These are phyloP conservation scores for Omphalotus guepiniiformis DNA, from an alignment of 768 basidiomycete species.

Conservation along the genomic window DNA sequence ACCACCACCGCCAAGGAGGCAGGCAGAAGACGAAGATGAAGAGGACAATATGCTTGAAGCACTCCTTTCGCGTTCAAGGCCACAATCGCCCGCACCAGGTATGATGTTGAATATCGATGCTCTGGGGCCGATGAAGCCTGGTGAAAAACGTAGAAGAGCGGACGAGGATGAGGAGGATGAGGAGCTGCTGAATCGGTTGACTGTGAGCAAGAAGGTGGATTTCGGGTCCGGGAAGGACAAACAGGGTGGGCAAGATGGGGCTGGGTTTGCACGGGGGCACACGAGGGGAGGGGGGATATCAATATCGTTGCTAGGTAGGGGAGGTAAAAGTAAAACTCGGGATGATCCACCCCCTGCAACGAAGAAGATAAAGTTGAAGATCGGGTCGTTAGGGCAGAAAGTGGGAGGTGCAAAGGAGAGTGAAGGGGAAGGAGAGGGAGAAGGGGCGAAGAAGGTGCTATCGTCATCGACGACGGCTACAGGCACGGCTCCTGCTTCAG, in stretches of 20 bases:
- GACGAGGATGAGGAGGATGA: conserved; percentile 76
- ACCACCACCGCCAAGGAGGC: conserved; percentile 42
- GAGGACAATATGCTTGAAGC: conserved; percentile 59
- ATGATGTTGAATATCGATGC: conserved; percentile 27
- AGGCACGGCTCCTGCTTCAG: conserved; percentile 46
- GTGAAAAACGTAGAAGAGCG: conserved; percentile 68
- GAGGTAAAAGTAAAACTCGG: conserved; percentile 36
- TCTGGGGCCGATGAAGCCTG: conserved; percentile 45
- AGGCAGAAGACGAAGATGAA: conserved; percentile 40
- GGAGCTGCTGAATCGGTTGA: conserved; percentile 60
- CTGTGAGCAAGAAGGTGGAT: conserved; percentile 48
- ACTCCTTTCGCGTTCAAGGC: conserved; percentile 38
- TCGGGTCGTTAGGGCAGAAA: no score
- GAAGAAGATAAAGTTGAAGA: conserved; percentile 75
- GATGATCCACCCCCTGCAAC: conserved; percentile 56
- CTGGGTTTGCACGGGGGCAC: conserved; percentile 13
- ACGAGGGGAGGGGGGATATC: neutral
- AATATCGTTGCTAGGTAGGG: conserved; percentile 15
- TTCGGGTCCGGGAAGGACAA: conserved; percentile 42
- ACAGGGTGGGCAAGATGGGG: no score
- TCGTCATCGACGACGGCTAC: conserved; percentile 24
- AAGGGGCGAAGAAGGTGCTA: conserved; percentile 33
- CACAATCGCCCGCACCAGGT: conserved; percentile 34
- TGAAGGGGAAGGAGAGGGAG: no score
- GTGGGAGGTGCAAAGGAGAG: no score